A percentile compares a stretch with the other conserved stretches of the same genome.
Conservation (phyloP, 768 basidiomycete genomes). For the Amanita molliuscula region DNA sequence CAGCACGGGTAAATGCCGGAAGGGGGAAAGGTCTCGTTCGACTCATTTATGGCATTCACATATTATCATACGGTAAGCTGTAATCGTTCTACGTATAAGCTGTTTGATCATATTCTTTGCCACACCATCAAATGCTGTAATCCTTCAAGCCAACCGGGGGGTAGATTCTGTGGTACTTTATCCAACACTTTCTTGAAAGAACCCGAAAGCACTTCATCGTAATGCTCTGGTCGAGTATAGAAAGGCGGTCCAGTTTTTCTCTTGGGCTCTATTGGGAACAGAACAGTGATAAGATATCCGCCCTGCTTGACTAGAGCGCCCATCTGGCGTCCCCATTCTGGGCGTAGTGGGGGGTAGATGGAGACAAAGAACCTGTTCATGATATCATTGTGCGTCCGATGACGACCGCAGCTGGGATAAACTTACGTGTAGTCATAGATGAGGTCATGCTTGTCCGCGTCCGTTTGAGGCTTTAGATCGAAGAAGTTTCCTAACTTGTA, state of each 20-base stretch:
- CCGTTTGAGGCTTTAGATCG: slow-evolving; percentile 21
- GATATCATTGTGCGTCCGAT: no score
- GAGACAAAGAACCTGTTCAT: slow-evolving; percentile 60
- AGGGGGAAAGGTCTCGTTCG: no score
- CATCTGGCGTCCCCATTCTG: slow-evolving; percentile 51
- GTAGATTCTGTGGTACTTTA: slow-evolving; percentile 34
- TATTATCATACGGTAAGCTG: no score
- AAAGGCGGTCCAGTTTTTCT: slow-evolving; percentile 49
- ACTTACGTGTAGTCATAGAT: slow-evolving; percentile 58
- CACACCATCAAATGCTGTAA: slow-evolving; percentile 46
- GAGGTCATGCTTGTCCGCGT: slow-evolving; percentile 31
- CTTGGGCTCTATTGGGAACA: slow-evolving; percentile 44
- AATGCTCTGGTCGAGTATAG: slow-evolving; percentile 46
- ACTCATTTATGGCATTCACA: no score
- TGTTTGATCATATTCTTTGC: slow-evolving; percentile 21
- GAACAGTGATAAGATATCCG: slow-evolving; percentile 51
- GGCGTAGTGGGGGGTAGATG: slow-evolving; percentile 42
- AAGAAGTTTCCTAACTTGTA: slow-evolving; percentile 49
- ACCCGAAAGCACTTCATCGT: slow-evolving; percentile 35
- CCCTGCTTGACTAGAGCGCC: slow-evolving; percentile 44
- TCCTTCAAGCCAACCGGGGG: slow-evolving; percentile 26
- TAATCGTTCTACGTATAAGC: not conserved
- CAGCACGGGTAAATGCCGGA: no score
- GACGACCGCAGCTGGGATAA: not conserved
- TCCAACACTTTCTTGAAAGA: slow-evolving; percentile 47